Evolutionary conservation across 371 early-diverging fungal genomes (phyloP), one percentile per base, ranked within the genome.

Genomic region (Batkoa obscura): DNA sequence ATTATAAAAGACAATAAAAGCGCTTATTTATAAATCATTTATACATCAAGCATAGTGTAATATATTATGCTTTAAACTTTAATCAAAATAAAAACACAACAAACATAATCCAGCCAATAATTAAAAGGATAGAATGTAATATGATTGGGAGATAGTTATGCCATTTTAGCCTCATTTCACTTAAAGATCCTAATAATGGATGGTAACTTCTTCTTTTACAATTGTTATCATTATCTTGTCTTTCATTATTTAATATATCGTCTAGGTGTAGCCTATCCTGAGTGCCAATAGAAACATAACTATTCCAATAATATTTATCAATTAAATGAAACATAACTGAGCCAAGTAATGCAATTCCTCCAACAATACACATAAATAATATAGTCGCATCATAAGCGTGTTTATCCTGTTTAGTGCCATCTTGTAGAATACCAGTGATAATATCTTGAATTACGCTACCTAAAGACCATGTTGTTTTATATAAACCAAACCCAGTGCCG

Each of bases 401-500:
- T 50, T 55, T 38, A 57, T 59, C 15, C 55, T 35, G 45, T 39
- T 34, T 45, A 55, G 69, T 68, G 0, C 49, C 50, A 58, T 83
- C 81, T 57, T 84, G 84, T 49, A 84, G 62, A 5, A 71, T 60
- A 8, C 84, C 84, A 31, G 76, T 68, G 13, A 72, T 49, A 47
- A 83, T 80, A 59, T 84, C 84, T 45, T 80, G 72, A 12, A 83
- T 56, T 0, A 81, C 69, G 2, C 71, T 67, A 8, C 82, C 82
- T 17, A 80, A 71, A 55, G 83, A 82, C 50, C 69, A 73, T 0
- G 73, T 68, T 3, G 78, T 74, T 61, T 84, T 84, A 64, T 77
- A 70, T 17, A 83, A 57, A 0, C 83, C 83, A 60, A 82, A 68
- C 17, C 76, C 83, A 4, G 83, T 82, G 13, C 83, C 83, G 1